A percentile compares a stretch with the other conserved stretches of the same genome.
These are phyloP conservation scores for Tetramitus jugosus DNA, from an alignment of 208 protist genomes.

Conservation along the genomic window DNA sequence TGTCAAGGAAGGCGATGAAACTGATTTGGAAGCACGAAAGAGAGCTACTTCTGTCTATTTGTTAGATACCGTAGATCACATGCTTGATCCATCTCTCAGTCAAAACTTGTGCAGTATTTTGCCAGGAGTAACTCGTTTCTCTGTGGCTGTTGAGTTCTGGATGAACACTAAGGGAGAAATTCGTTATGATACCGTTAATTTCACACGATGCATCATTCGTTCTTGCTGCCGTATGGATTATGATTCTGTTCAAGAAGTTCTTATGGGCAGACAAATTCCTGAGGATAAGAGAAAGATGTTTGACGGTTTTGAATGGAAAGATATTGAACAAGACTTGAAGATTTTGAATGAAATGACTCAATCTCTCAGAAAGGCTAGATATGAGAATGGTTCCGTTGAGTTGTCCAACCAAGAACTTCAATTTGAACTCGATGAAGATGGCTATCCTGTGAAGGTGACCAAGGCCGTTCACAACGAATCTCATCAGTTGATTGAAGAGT, in stretches of 20 bases:
- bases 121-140: slow-evolving; percentile 16
- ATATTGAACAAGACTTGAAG: not conserved
- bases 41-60: slow-evolving; percentile 29
- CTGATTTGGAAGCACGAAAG: slow-evolving; percentile 24
- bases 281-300: not conserved
- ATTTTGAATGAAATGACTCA: slow-evolving; percentile 17
- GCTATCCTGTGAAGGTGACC: not conserved
- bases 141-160: not conserved
- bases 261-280: not conserved
- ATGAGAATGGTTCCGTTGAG: not conserved
- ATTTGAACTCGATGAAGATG: not conserved
- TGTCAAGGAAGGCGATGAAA: slow-evolving; percentile 2
- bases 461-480: not conserved
- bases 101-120: slow-evolving; percentile 23
- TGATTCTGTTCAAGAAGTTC: slow-evolving; percentile 22
- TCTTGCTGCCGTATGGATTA: slow-evolving; percentile 20
- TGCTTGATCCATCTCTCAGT: slow-evolving; percentile 28
- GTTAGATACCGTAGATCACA: slow-evolving; percentile 26
- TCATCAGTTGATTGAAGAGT: slow-evolving; percentile 80
- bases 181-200: not conserved
- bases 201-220: slow-evolving; percentile 15
- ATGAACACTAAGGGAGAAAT: slow-evolving; percentile 18
- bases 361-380: not conserved
- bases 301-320: not conserved
- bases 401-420: not conserved